Evolutionary conservation across 2,329 filamentous ascomycete species (phyloP).

Genomic region (Colletotrichum brevisporum): DNA sequence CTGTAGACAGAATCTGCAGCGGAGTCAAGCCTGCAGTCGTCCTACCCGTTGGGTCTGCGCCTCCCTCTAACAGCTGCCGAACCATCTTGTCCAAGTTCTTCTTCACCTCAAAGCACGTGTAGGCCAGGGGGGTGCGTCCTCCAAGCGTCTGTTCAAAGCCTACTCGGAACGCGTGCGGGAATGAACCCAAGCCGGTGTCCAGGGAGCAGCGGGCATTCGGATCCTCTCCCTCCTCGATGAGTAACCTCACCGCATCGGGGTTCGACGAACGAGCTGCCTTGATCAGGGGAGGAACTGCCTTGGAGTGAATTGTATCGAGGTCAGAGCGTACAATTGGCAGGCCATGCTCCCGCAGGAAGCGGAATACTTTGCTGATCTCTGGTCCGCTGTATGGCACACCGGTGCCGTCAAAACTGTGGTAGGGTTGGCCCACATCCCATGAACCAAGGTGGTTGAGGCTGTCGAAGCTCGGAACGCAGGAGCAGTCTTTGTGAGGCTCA

Average conservation of each 20-base stretch:
- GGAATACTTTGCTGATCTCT: neutral
- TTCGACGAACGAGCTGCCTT: neutral
- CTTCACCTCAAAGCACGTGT: neutral
- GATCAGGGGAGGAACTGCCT: neutral
- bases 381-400: neutral
- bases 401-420: neutral
- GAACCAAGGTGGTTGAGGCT: neutral
- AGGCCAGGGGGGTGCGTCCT: neutral
- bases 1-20: neutral
- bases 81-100: neutral
- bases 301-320: neutral
- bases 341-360: neutral
- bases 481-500: neutral
- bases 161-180: neutral
- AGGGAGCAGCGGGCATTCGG: neutral
- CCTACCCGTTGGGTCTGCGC: slow-evolving; percentile 6
- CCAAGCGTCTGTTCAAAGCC: neutral
- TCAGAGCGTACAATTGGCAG: neutral
- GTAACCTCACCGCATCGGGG: neutral
- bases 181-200: neutral
- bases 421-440: neutral
- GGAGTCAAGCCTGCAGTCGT: neutral
- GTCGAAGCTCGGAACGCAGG: slow-evolving; percentile 15
- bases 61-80: slow-evolving; percentile 1
- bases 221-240: slow-evolving; percentile 3